A percentile compares a stretch with the other conserved stretches of the same genome.
Evolutionary conservation across 352 stramenopile genomes (phyloP).

Genomic region (Peronosclerospora sorghi): DNA sequence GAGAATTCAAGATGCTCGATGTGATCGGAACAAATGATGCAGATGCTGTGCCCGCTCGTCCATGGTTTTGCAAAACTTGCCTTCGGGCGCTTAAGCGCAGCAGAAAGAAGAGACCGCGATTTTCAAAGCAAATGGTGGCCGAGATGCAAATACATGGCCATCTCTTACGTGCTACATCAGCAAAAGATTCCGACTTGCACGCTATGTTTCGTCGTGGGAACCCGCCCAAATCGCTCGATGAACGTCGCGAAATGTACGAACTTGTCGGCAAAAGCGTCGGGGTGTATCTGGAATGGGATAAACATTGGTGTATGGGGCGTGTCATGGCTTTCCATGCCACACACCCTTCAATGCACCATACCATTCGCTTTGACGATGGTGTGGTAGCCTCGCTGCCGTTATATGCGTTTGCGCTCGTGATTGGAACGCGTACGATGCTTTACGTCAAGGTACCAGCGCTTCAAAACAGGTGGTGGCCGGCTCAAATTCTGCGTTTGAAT

Average conservation of each 20-base stretch:
- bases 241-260: conserved; percentile 42
- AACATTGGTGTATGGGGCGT: conserved; percentile 66
- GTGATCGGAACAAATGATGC: conserved; percentile 31
- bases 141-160: conserved; percentile 74
- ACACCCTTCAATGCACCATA: conserved; percentile 39
- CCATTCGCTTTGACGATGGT: conserved; percentile 64
- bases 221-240: conserved; percentile 29
- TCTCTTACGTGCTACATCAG: conserved; percentile 50
- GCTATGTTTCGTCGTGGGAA: conserved; percentile 34
- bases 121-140: conserved; percentile 79
- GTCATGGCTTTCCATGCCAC: conserved; percentile 47
- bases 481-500: conserved; percentile 59
- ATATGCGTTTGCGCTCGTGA: conserved; percentile 55
- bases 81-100: conserved; percentile 60
- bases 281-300: conserved; percentile 62
- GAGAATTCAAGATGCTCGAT: conserved; percentile 62
- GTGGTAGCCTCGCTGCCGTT: conserved; percentile 45
- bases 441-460: conserved; percentile 55
- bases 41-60: conserved; percentile 33
- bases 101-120: conserved; percentile 64
- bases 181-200: conserved; percentile 45
- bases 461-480: conserved; percentile 65
- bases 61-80: conserved; percentile 66
- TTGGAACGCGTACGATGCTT: conserved; percentile 52
- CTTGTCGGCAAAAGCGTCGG: conserved; percentile 60